phyloP scores from a whole-genome alignment of 2,329 filamentous ascomycete species.

The Colletotrichum spaethianum region DNA sequence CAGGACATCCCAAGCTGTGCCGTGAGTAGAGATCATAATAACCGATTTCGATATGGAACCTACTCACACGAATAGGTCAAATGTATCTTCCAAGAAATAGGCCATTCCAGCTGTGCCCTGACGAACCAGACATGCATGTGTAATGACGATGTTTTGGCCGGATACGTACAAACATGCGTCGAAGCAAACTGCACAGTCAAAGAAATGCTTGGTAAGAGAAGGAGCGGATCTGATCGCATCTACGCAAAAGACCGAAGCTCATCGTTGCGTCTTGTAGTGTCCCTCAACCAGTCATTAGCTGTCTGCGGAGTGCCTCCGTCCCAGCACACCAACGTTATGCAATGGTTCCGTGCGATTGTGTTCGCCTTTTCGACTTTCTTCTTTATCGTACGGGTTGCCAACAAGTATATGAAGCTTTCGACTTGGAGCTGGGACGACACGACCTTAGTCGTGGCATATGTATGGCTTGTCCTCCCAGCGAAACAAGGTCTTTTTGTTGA shows the following conservation, averaged over 20 bases:
- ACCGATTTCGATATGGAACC: not conserved
- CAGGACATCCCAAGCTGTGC: slow-evolving; percentile 26
- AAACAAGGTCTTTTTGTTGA: not conserved
- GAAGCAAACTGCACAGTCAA: slow-evolving; percentile 29
- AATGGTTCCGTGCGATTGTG: slow-evolving; percentile 14
- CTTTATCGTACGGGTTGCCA: slow-evolving; percentile 3
- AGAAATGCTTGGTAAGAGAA: slow-evolving; percentile 31
- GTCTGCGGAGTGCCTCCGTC: slow-evolving; percentile 26
- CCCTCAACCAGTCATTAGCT: slow-evolving; percentile 13
- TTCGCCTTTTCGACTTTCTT: slow-evolving; percentile 28
- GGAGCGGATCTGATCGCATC: too few relatives aligned
- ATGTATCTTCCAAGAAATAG: slow-evolving; percentile 30
- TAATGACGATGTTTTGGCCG: slow-evolving; percentile 13
- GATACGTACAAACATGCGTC: slow-evolving; percentile 30
- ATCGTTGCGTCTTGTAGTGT: slow-evolving; percentile 6
- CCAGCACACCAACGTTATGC: not conserved
- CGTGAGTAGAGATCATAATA: slow-evolving; percentile 1
- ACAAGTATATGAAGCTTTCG: slow-evolving; percentile 36
- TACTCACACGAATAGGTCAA: slow-evolving; percentile 19
- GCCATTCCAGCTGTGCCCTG: slow-evolving; percentile 16
- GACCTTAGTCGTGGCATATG: slow-evolving; percentile 33
- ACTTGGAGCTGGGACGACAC: slow-evolving; percentile 34
- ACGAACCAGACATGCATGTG: slow-evolving; percentile 37
- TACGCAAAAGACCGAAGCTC: not conserved
- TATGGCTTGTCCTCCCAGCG: not conserved